Percentiles rank a stretch among this genome's conserved stretches.
phyloP scores from a whole-genome alignment of 2,329 filamentous ascomycete genomes.

The Tolypocladium album region DNA sequence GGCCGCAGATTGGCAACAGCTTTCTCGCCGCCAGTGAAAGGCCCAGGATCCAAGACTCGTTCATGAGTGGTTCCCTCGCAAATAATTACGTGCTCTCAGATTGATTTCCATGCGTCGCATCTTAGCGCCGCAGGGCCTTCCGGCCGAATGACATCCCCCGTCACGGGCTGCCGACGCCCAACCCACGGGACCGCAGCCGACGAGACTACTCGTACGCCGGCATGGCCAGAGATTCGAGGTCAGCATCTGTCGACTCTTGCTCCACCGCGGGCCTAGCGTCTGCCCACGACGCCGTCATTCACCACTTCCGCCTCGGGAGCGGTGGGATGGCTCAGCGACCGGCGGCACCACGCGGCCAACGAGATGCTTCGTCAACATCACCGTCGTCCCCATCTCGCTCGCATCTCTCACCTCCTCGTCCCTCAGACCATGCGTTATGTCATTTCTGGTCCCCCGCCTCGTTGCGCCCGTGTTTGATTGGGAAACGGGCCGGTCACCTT shows the following conservation, averaged over 20 bases:
- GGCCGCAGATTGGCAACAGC: neutral
- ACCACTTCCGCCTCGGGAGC: neutral
- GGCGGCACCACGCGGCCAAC: neutral
- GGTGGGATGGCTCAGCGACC: neutral
- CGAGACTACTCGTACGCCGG: neutral
- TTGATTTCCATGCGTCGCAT: neutral
- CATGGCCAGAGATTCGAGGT: neutral
- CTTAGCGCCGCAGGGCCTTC: neutral
- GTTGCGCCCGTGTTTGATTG: slow-evolving; percentile 11
- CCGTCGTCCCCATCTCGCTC: neutral
- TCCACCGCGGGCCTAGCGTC: neutral
- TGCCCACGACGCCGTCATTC: slow-evolving; percentile 2
- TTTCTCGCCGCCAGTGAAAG: neutral
- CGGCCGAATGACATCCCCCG: neutral
- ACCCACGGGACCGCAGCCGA: neutral
- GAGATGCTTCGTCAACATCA: neutral
- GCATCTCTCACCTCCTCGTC: neutral
- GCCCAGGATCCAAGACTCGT: neutral
- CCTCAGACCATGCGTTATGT: slow-evolving; percentile 10
- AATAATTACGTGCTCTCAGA: neutral
- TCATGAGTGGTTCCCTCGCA: neutral
- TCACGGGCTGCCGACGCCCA: neutral
- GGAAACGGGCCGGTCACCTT: slow-evolving; percentile 19
- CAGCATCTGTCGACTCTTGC: slow-evolving; percentile 1
- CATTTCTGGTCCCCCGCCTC: slow-evolving; percentile 14